Evolutionary conservation across 1,284 basidiomycete genomes (phyloP), one percentile per base, ranked within the genome.

Genomic region (Trichosporon asahii): DNA sequence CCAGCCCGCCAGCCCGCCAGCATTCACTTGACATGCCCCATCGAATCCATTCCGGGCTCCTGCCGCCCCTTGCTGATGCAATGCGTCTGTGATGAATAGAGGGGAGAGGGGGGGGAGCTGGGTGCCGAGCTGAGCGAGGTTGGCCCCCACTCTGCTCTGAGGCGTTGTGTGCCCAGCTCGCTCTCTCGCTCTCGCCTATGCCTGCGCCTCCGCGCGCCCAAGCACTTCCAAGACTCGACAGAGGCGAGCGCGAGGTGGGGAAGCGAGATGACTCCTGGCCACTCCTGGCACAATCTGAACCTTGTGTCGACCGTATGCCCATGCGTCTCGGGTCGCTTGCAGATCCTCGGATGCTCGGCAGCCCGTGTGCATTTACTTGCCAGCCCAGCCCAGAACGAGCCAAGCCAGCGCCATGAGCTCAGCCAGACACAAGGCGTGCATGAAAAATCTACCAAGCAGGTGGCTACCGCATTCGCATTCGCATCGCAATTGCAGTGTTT

Each of bases 331-430:
- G 57, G 57, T 61, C 27, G 57, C 27, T n/a, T 61, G 57, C 29
- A 61, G 57, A 61, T 61, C 57, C 57, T 33, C 57, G 57, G 29
- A 31, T 33, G 18, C 57, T 61, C 57, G 57, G 57, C 55, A 60
- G 55, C 27, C 55, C 55, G 55, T 60, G 55, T 31, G 27, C 27
- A 1, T 8, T 5, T 11, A 15, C 40, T 18, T 9, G 37, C 40
- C 40, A 44, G 4, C 18, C 40, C 40, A 44, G 15, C 4, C 40
- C 40, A 44, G 40, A 44, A 12, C 4, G 18, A n/a, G 15, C 18
- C 40, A 18, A 44, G 40, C 40, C 40, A 44, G 40, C 40, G 40
- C 40, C 40, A n/a, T 18, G 18, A 44, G 40, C 18, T 12, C 18
- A n/a, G n/a, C n/a, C n/a, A n/a, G 12, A 44, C 40, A 44, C 31